phyloP scores from a whole-genome alignment of 805 yeast species.

The Kuraishia ogatae region DNA sequence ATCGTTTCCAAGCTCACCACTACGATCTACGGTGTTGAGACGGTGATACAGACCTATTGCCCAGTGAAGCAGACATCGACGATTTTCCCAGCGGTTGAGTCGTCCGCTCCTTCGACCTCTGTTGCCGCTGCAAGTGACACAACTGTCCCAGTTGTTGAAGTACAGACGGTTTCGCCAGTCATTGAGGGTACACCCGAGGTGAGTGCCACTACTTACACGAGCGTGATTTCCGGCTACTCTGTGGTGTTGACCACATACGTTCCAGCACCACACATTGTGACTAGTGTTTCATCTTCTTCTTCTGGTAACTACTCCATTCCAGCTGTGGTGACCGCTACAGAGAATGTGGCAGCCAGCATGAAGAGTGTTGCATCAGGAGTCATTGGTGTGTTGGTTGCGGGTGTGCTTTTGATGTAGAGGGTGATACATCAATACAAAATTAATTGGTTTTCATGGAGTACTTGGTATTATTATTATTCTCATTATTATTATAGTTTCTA shows the following conservation, averaged over 20 bases:
- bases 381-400: constrained; percentile 1
- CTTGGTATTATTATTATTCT: background rate
- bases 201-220: constrained; percentile 14
- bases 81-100: constrained; percentile 9
- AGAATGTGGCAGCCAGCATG: constrained; percentile 2
- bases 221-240: constrained; percentile 14
- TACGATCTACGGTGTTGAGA: background rate
- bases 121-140: constrained; percentile 3
- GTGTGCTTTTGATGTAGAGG: constrained; percentile 1
- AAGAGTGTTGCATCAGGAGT: constrained; percentile 3
- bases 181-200: constrained; percentile 6
- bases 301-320: background rate
- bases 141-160: constrained; percentile 8
- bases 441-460: background rate
- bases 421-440: background rate
- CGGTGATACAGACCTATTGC: background rate
- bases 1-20: background rate
- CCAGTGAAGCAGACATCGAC: constrained; percentile 8
- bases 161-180: constrained; percentile 6
- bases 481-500: background rate
- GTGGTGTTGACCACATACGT: constrained; percentile 18
- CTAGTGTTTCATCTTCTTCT: constrained; percentile 1
- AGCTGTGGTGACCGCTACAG: background rate
- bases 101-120: constrained; percentile 11
- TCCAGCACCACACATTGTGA: constrained; percentile 1